Percentiles rank a stretch among this genome's conserved stretches.
Conservation (phyloP, 73 alveolate genomes). For the Blepharisma stoltei region DNA sequence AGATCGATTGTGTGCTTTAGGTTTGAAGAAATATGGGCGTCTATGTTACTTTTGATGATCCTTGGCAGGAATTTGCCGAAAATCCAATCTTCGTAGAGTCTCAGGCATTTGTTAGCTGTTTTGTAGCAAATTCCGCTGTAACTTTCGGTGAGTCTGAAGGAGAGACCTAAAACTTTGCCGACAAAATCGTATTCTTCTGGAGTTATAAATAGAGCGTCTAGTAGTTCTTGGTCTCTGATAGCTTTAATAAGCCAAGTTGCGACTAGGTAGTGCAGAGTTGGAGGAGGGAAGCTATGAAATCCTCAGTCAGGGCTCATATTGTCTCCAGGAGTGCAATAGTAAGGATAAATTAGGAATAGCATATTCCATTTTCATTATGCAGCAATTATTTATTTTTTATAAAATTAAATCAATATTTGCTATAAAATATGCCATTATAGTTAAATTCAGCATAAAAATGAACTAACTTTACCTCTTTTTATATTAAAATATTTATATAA, state of each 20-base stretch:
- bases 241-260: neutral
- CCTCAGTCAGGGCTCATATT: conserved; percentile 9
- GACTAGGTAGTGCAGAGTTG: neutral
- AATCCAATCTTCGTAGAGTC: conserved; percentile 17
- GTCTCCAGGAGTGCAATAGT: neutral
- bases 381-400: too few species aligned
- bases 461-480: too few species aligned
- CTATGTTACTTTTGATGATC: neutral
- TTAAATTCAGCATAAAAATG: too few species aligned
- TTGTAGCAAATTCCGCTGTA: neutral
- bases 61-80: neutral
- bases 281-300: neutral
- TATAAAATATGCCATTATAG: too few species aligned
- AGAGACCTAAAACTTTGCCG: neutral
- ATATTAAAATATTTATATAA: too few species aligned
- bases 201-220: neutral
- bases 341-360: neutral
- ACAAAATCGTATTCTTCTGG: neutral
- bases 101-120: neutral
- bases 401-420: too few species aligned
- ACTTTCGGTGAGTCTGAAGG: conserved; percentile 3
- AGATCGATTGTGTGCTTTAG: neutral
- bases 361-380: too few species aligned
- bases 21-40: neutral
- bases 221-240: neutral